phyloP scores from a whole-genome alignment of 2,329 filamentous ascomycete species.

The Magnaporthales sp. region DNA sequence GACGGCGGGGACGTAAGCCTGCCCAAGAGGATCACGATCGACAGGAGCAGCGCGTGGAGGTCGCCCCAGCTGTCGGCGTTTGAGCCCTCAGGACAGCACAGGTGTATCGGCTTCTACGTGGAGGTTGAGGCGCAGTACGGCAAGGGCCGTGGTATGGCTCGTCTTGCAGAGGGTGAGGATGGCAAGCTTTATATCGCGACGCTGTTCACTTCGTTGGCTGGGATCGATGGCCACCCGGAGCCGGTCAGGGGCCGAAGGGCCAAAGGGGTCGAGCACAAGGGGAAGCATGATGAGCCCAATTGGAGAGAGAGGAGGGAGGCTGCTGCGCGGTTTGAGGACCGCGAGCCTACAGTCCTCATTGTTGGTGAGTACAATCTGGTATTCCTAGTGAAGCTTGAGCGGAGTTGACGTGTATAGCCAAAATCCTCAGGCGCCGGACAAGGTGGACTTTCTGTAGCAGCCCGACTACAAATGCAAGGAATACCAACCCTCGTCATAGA shows the following conservation, averaged over 20 bases:
- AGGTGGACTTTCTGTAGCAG: slow-evolving; percentile 47
- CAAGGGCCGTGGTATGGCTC: slow-evolving; percentile 44
- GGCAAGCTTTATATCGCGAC: slow-evolving; percentile 53
- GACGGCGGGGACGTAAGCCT: slow-evolving; percentile 11
- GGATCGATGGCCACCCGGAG: slow-evolving; percentile 46
- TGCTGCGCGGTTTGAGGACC: slow-evolving; percentile 37
- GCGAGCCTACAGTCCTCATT: slow-evolving; percentile 50
- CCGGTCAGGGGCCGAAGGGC: slow-evolving; percentile 34
- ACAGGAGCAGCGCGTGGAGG: slow-evolving; percentile 32
- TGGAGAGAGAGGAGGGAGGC: slow-evolving; percentile 46
- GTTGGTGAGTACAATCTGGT: slow-evolving; percentile 5
- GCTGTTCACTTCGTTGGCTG: slow-evolving; percentile 49
- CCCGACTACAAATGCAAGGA: slow-evolving; percentile 49
- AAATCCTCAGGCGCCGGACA: slow-evolving; percentile 44
- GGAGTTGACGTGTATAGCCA: neutral
- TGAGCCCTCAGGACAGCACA: slow-evolving; percentile 37
- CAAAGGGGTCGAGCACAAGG: slow-evolving; percentile 47
- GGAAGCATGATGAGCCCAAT: slow-evolving; percentile 42
- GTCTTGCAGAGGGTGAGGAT: slow-evolving; percentile 34
- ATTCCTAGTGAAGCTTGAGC: neutral
- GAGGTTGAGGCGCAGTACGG: slow-evolving; percentile 44
- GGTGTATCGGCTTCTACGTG: slow-evolving; percentile 49
- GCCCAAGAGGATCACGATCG: slow-evolving; percentile 34
- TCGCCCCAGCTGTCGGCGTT: slow-evolving; percentile 35
- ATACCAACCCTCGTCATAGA: slow-evolving; percentile 51